Percentiles rank a stretch among this genome's conserved stretches.
Evolutionary conservation across 768 basidiomycete species (phyloP).

Genomic region (Leucocoprinus birnbaumii): DNA sequence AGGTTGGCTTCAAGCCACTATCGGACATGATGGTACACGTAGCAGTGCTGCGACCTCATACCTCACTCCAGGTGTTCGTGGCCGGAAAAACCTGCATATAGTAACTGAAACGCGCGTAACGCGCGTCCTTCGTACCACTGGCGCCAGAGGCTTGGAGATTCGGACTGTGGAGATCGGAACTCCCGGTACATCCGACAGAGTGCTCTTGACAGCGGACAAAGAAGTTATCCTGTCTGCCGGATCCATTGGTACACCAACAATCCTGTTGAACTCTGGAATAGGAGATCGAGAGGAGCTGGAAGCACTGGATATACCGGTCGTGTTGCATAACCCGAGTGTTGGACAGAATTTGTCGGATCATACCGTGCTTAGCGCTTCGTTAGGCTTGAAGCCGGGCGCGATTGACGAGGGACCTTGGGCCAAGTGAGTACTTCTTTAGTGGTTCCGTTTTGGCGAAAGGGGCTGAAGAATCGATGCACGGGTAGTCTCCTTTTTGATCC

Average conservation of each 20-base stretch:
- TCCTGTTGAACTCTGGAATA: constrained; percentile 16
- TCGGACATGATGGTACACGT: constrained; percentile 11
- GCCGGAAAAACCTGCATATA: constrained; percentile 9
- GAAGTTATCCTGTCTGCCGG: constrained; percentile 15
- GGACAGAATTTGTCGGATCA: constrained; percentile 28
- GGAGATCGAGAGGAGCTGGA: constrained; percentile 10
- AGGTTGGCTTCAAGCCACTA: constrained; percentile 11
- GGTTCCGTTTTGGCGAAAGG: not conserved
- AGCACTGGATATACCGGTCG: constrained; percentile 17
- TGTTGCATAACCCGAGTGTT: constrained; percentile 25
- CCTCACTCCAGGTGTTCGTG: constrained; percentile 1
- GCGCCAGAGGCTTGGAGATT: not conserved
- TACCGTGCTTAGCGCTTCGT: not conserved
- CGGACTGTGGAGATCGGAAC: constrained; percentile 9
- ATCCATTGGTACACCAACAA: constrained; percentile 12
- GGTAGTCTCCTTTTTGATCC: not conserved
- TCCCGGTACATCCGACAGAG: not conserved
- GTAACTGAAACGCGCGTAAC: constrained; percentile 10
- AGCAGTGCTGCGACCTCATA: constrained; percentile 13
- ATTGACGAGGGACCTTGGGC: constrained; percentile 9
- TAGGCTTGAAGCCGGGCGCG: not conserved
- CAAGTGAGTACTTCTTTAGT: not conserved
- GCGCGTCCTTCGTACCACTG: not conserved
- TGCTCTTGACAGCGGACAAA: constrained; percentile 9
- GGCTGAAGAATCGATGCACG: not conserved